Evolutionary conservation across 371 early-diverging fungal genomes (phyloP), one percentile per base, ranked within the genome.

Genomic region (Lichtheimia corymbifera): DNA sequence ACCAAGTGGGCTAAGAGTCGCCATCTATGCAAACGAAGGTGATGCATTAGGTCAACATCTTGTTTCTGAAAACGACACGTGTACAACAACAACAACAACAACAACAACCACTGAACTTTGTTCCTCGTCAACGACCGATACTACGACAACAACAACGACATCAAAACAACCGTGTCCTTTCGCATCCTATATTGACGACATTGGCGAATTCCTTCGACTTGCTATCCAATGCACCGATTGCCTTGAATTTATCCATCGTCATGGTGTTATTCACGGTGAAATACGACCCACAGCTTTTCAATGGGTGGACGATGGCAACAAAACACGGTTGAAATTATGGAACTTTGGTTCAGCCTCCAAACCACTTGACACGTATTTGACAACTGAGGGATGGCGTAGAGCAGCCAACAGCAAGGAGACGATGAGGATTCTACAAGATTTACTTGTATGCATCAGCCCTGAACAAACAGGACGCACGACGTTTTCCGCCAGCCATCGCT

Each of bases 401-500:
- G 68, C 73, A 1, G 70, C 70, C 5, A 71, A 65, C 30, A 73
- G 65, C 27, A 73, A 73, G 42, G 70, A 72, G n/a, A 68, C 71
- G 0, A 64, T 78, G 43, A 42, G 27, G n/a, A 13, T 25, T 7
- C 25, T 59, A 28, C 59, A 59, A 25, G 50, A 14, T 24, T 24
- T 59, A 18, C 59, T 79, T 20, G 66, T 68, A n/a, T 76, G 67
- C 51, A 72, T 79, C 67, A 76, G 76, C 44, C 76, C 76, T 13
- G 57, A 85, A 49, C 86, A 85, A 58, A 85, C 83, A 2, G 85
- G 85, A 9, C 69, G 85, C 49, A 82, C 85, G 4, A 79, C 76
- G 55, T 80, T 80, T 40, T 68, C 76, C 50, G 79, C 81, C 61
- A 83, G 83, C 56, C 82, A 83, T 58, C 71, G 83, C 17, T 74